Percentiles rank a stretch among this genome's conserved stretches.
These are phyloP conservation scores for Ascochyta lentis DNA, from an alignment of 2,329 filamentous ascomycete species.

Conservation along the genomic window DNA sequence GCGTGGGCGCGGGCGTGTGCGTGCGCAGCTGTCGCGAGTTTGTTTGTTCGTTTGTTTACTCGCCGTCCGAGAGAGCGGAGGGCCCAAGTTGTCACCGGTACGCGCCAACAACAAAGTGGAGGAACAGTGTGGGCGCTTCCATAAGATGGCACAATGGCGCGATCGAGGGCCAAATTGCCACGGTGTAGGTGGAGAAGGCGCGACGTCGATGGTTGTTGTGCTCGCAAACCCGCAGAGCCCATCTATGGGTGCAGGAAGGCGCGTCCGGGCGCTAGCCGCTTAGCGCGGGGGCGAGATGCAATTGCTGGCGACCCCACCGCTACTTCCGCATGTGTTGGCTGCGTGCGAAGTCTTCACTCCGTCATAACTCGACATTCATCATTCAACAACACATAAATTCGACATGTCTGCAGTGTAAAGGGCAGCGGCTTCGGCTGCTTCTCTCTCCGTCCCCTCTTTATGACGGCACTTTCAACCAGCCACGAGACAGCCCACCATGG, in stretches of 20 bases:
- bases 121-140: conserved; percentile 5
- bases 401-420: conserved; percentile 51
- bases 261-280: conserved; percentile 27
- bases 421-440: conserved; percentile 57
- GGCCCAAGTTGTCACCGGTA: conserved; percentile 7
- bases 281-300: conserved; percentile 25
- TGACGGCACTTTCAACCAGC: conserved; percentile 43
- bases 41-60: conserved; percentile 49
- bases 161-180: neutral
- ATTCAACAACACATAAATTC: conserved; percentile 20
- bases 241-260: conserved; percentile 22
- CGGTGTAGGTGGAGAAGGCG: conserved; percentile 2
- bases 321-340: conserved; percentile 34
- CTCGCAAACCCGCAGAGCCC: conserved; percentile 10
- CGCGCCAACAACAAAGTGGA: neutral
- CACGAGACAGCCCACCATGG: conserved; percentile 53
- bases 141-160: conserved; percentile 8
- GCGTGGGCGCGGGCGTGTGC: neutral
- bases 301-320: conserved; percentile 31
- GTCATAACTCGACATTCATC: conserved; percentile 24
- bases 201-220: conserved; percentile 22
- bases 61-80: conserved; percentile 26
- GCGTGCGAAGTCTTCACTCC: conserved; percentile 29
- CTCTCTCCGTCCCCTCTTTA: conserved; percentile 45
- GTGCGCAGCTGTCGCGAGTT: conserved; percentile 20